Conservation (phyloP, 208 protist species). For the Wallacemonas sp. region DNA sequence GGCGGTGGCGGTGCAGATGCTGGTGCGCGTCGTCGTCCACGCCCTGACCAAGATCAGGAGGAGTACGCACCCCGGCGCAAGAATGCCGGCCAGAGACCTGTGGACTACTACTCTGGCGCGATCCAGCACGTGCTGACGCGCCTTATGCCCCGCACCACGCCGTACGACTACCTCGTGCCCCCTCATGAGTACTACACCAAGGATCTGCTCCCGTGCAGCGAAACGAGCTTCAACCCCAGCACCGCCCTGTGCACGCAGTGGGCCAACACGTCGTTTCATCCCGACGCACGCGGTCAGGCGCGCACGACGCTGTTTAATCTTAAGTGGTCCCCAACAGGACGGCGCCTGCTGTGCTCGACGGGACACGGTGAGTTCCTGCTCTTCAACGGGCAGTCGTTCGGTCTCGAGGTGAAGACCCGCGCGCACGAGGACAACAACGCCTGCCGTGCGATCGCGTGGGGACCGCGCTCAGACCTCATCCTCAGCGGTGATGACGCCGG, state of each 20-base stretch:
- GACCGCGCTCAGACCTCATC: conserved; percentile 76
- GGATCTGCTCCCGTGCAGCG: conserved; percentile 65
- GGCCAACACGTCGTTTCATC: conserved; percentile 88
- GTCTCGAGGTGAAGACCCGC: conserved; percentile 85
- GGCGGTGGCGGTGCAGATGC: conserved; percentile 13
- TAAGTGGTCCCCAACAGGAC: conserved; percentile 81
- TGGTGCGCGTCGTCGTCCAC: conserved; percentile 35
- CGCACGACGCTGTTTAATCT: conserved; percentile 69
- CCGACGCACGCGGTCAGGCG: conserved; percentile 59
- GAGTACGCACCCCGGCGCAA: conserved; percentile 84
- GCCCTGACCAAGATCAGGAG: conserved; percentile 65
- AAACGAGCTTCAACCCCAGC: conserved; percentile 81
- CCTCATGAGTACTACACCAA: conserved; percentile 88
- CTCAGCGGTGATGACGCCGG: conserved; percentile 84
- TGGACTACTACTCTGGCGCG: conserved; percentile 83
- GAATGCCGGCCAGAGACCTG: conserved; percentile 71
- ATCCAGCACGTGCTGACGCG: conserved; percentile 83
- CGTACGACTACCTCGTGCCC: conserved; percentile 76
- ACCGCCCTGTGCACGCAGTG: conserved; percentile 90
- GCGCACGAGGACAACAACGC: conserved; percentile 80
- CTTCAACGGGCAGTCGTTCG: conserved; percentile 88
- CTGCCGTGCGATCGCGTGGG: conserved; percentile 81
- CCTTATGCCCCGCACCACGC: conserved; percentile 54
- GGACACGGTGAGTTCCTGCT: conserved; percentile 83
- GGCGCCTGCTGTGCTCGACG: conserved; percentile 81